These are phyloP conservation scores for Cordyceps farinosa DNA, from an alignment of 2,329 filamentous ascomycete species.

Conservation along the genomic window DNA sequence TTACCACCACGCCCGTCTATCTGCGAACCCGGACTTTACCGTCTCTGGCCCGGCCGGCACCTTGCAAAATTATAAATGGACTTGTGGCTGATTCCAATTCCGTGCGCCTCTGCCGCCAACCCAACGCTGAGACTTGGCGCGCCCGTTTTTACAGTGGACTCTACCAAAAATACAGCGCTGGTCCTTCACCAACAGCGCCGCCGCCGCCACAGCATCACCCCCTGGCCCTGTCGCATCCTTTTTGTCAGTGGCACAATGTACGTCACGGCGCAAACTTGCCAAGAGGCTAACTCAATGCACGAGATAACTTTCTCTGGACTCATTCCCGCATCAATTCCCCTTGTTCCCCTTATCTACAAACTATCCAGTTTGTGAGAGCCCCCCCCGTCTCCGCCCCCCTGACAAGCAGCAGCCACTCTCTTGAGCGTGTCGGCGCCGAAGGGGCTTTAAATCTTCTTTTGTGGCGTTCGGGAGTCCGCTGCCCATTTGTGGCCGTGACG, in stretches of 20 bases:
- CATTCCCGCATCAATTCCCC: neutral
- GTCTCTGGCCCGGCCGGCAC: too few relatives aligned
- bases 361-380: neutral
- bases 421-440: slow-evolving; percentile 11
- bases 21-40: neutral
- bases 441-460: neutral
- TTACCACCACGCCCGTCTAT: too few relatives aligned
- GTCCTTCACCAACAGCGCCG: too few relatives aligned
- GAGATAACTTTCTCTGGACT: neutral
- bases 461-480: slow-evolving; percentile 1
- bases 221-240: too few relatives aligned
- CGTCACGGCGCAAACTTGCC: slow-evolving; percentile 12
- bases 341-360: neutral
- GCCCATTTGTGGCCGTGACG: slow-evolving; percentile 4
- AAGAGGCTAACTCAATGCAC: neutral
- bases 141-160: too few relatives aligned
- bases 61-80: too few relatives aligned
- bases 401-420: neutral
- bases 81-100: too few relatives aligned
- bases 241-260: neutral
- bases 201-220: too few relatives aligned
- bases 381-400: neutral
- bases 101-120: too few relatives aligned
- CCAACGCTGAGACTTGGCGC: too few relatives aligned
- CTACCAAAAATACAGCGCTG: too few relatives aligned